phyloP scores from a whole-genome alignment of 208 protist genomes.

The Trypanosoma boissoni region DNA sequence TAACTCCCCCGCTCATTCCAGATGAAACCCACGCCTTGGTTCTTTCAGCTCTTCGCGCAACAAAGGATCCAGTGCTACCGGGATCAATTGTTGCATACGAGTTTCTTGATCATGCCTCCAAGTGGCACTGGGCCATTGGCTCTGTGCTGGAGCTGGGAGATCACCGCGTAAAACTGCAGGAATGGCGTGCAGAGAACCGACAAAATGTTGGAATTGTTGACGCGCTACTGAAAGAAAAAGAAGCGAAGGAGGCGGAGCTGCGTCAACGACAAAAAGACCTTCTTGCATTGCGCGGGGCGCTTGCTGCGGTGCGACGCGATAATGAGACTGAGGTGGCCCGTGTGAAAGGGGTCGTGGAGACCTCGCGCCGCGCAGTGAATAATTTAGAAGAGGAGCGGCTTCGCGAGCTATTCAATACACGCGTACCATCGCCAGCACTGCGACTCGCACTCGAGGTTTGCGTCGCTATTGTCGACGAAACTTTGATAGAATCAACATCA shows the following conservation, averaged over 20 bases:
- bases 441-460: conserved; percentile 30
- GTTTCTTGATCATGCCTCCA: conserved; percentile 29
- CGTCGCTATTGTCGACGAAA: conserved; percentile 36
- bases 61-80: conserved; percentile 20
- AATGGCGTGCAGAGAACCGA: conserved; percentile 29
- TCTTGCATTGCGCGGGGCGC: conserved; percentile 29
- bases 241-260: conserved; percentile 23
- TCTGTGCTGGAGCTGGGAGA: conserved; percentile 27
- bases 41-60: conserved; percentile 12
- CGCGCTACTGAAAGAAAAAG: conserved; percentile 26
- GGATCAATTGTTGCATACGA: conserved; percentile 56
- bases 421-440: conserved; percentile 6
- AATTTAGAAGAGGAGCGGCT: conserved; percentile 24
- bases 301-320: conserved; percentile 41
- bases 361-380: conserved; percentile 19
- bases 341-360: conserved; percentile 24
- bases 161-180: conserved; percentile 29
- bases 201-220: conserved; percentile 30
- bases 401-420: conserved; percentile 23
- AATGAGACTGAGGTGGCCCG: conserved; percentile 52
- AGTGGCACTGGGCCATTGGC: conserved; percentile 48
- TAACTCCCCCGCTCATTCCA: background rate
- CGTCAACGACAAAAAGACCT: conserved; percentile 30
- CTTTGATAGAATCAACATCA: conserved; percentile 3
- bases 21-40: conserved; percentile 2